These are phyloP conservation scores for Aureobasidium sp. DNA, from an alignment of 2,329 filamentous ascomycete species.

Conservation along the genomic window DNA sequence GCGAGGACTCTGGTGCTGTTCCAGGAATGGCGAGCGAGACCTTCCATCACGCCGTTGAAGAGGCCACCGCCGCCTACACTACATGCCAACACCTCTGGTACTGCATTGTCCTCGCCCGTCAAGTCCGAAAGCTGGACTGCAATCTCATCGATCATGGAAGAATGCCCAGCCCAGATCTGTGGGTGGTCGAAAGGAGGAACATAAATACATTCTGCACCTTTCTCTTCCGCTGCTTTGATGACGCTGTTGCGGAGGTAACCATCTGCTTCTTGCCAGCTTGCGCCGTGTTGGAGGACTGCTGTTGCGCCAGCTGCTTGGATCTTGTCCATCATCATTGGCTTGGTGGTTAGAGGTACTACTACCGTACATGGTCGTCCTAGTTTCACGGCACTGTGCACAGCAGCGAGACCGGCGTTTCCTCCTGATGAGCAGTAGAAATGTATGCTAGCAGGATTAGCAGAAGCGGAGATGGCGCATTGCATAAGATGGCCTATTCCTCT, in stretches of 20 bases:
- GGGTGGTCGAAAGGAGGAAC: conserved; percentile 64
- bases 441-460: conserved; percentile 30
- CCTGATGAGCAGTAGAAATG: conserved; percentile 78
- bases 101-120: conserved; percentile 29
- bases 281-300: conserved; percentile 61
- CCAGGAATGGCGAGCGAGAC: conserved; percentile 46
- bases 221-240: conserved; percentile 33
- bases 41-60: conserved; percentile 67
- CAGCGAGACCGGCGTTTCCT: conserved; percentile 79
- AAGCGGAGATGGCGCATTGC: conserved; percentile 41
- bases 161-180: conserved; percentile 60
- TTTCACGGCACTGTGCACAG: conserved; percentile 62
- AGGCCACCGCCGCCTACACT: conserved; percentile 76
- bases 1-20: conserved; percentile 53
- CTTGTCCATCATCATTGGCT: conserved; percentile 64
- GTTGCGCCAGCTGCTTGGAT: conserved; percentile 60
- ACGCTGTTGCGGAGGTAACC: conserved; percentile 54
- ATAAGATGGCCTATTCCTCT: conserved; percentile 66
- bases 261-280: conserved; percentile 64
- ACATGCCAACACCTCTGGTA: conserved; percentile 65
- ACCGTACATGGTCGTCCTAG: conserved; percentile 65
- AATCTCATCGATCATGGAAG: conserved; percentile 51
- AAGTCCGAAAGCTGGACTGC: conserved; percentile 32
- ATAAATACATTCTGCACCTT: conserved; percentile 52
- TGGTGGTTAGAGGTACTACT: conserved; percentile 61